Conservation (phyloP, 1,284 basidiomycete genomes). For the Agaricales sp. region DNA sequence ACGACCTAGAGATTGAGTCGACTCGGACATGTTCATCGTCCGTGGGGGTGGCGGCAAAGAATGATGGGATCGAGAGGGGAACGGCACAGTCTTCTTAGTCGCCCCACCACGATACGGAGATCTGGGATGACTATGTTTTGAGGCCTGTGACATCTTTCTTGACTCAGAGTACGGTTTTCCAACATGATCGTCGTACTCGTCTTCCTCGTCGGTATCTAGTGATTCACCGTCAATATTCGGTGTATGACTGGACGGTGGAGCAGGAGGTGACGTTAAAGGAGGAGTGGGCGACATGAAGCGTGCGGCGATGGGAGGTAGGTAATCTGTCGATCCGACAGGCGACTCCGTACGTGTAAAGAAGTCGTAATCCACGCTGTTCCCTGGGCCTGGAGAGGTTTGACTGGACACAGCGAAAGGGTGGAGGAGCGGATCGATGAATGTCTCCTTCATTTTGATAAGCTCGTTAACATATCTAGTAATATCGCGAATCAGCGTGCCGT, state of each 20-base stretch:
- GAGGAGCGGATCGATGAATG: conserved; percentile 84
- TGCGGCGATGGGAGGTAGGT: conserved; percentile 81
- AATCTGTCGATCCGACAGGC: conserved; percentile 55
- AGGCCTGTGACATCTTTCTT: conserved; percentile 26
- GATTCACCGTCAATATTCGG: conserved; percentile 67
- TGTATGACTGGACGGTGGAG: conserved; percentile 32
- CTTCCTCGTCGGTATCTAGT: conserved; percentile 61
- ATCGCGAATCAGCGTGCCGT: conserved; percentile 22
- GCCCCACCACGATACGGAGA: conserved; percentile 62
- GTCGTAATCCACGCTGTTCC: conserved; percentile 52
- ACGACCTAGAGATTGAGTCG: conserved; percentile 59
- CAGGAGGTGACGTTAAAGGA: conserved; percentile 39
- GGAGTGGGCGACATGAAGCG: conserved; percentile 77
- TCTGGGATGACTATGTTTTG: conserved; percentile 59
- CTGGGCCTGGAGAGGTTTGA: conserved; percentile 35
- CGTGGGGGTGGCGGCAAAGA: conserved; percentile 67
- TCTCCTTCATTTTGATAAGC: conserved; percentile 84
- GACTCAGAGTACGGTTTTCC: conserved; percentile 35
- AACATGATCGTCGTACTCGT: conserved; percentile 44
- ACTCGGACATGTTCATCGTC: conserved; percentile 38
- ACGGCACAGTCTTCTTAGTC: conserved; percentile 50
- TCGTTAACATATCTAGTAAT: conserved; percentile 73
- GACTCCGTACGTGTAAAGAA: conserved; percentile 51
- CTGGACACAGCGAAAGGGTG: conserved; percentile 59
- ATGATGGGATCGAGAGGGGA: conserved; percentile 70